A percentile compares a stretch with the other conserved stretches of the same genome.
phyloP scores from a whole-genome alignment of 495 filamentous ascomycete species.

The Physcia stellaris region DNA sequence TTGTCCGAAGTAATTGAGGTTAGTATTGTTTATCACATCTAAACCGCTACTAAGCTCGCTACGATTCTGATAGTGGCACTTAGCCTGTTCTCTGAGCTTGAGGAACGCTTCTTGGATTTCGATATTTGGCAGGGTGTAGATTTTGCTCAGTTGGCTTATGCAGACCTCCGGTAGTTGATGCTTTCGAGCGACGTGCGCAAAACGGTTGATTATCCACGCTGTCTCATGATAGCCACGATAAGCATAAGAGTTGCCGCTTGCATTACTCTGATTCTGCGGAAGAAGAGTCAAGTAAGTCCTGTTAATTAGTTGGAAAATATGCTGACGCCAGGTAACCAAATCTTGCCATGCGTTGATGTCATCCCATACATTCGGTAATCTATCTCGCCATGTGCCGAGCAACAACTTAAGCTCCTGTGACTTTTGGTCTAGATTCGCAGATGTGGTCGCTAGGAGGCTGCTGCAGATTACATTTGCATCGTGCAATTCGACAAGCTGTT shows the following conservation, averaged over 20 bases:
- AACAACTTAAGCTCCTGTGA: slow-evolving; percentile 91
- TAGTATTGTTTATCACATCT: slow-evolving; percentile 99
- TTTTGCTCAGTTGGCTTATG: slow-evolving; percentile 89
- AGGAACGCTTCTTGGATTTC: slow-evolving; percentile 99
- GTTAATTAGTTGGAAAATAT: slow-evolving; percentile 97
- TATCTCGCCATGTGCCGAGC: slow-evolving; percentile 87
- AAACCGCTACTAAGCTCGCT: slow-evolving; percentile 81
- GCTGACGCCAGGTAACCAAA: slow-evolving; percentile 95
- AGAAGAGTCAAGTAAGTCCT: slow-evolving; percentile 77
- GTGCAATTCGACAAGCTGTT: slow-evolving; percentile 94
- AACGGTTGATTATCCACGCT: slow-evolving; percentile 98
- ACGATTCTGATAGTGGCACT: slow-evolving; percentile 94
- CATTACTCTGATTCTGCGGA: slow-evolving; percentile 64
- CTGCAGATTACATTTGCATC: slow-evolving; percentile 92
- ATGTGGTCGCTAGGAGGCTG: slow-evolving; percentile 73
- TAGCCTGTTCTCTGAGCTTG: slow-evolving; percentile 91
- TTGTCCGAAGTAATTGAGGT: slow-evolving; percentile 91
- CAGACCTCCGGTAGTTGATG: slow-evolving; percentile 95
- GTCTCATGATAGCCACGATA: slow-evolving; percentile 98
- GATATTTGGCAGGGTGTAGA: slow-evolving; percentile 97
- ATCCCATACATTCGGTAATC: slow-evolving; percentile 95
- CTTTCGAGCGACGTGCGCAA: slow-evolving; percentile 94
- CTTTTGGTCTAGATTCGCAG: slow-evolving; percentile 77
- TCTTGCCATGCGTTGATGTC: slow-evolving; percentile 99
- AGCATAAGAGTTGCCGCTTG: slow-evolving; percentile 76